Evolutionary conservation across 371 early-diverging fungal genomes (phyloP), one percentile per base, ranked within the genome.

Genomic region (Mucor irregularis): DNA sequence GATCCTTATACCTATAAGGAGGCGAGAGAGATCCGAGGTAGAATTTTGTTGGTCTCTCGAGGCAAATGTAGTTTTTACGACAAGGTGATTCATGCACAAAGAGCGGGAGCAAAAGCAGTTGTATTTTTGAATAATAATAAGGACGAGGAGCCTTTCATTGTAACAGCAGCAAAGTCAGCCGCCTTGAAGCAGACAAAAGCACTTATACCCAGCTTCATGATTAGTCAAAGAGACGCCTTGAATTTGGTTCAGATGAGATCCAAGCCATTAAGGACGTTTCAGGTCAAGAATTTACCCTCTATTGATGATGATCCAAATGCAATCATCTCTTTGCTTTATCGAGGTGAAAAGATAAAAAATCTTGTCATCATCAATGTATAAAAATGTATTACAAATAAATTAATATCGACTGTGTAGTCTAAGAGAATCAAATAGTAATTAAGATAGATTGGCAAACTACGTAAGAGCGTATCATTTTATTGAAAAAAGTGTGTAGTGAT

Each of bases 31-130:
- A 64, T 77, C 16, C 53, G 47, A 14, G 76, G 53, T 14, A 70
- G 62, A 8, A 64, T 82, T 7, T 30, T 80, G 29, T 50, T 82
- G 0, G 64, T 84, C 0, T 66, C 74, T 31, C 67, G 82, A n/a
- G 81, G 84, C 0, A n/a, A 46, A 24, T 84, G 84, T 60, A 57
- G 61, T 3, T 84, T 84, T 53, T 56, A 68, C 8, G 55, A 69
- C 7, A 82, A 84, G 56, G 75, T 64, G 1, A 38, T 58, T 9
- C 61, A 67, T 46, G 82, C 82, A 0, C 81, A 84, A 39, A 61
- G 58, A 11, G 80, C 81, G 0, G 80, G 78, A 0, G 84, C 84
- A 2, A 33, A 58, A 1, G 78, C 72, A 0, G 74, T 84, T 0
- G 51, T 84, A 25, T 72, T 74, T 43, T 53, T 78, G 11, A 56